Base-by-base conservation (phyloP, 495 filamentous ascomycete species). In the Hypoxylon cercidicola region DNA sequence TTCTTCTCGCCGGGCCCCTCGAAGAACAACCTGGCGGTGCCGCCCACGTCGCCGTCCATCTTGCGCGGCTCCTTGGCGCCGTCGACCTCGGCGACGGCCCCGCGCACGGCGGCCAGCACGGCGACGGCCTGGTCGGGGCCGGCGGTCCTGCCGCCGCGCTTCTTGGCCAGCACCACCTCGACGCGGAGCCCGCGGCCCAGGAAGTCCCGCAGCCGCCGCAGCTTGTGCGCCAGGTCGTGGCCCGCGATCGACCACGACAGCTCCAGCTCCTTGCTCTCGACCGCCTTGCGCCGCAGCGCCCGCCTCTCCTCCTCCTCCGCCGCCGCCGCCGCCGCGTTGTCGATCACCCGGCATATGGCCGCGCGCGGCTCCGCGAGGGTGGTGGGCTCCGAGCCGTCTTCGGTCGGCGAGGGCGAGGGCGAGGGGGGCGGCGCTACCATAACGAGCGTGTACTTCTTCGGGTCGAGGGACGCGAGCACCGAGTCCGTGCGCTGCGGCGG, bases 231-330 rank as follows among this genome's bases (percentile, higher is more conserved):
- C 20, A 93, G 75, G 74, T 93, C 90, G 73, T 90, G 79, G 9
- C 72, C 62, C 53, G 86, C 87, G 63, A 94, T 93, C 21, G 89
- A 86, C 93, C 93, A 97, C 74, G 92, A 92, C 61, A 97, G 20
- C 78, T 96, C 93, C 13, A 97, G 70, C 70, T 89, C 86, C 79
- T 97, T 96, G 5, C 72, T 62, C 60, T 45, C 44, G 35, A 64
- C 48, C 6, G 23, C 39, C 32, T 45, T 30, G 34, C 68, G 59
- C n/a, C 69, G n/a, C n/a, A n/a, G 72, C n/a, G 13, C 48, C 25
- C 3, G 21, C 50, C 4, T 0, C 12, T 20, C 57, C 15, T 60
- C 57, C 41, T 66, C 75, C 47, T 49, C 58, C 58, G 70, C 76
- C 9, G 48, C 51, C 39, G 65, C 64, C n/a, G 50, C 64, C 16